Conservation (phyloP, 257 asterid species). For the Solanum appendiculatum region DNA sequence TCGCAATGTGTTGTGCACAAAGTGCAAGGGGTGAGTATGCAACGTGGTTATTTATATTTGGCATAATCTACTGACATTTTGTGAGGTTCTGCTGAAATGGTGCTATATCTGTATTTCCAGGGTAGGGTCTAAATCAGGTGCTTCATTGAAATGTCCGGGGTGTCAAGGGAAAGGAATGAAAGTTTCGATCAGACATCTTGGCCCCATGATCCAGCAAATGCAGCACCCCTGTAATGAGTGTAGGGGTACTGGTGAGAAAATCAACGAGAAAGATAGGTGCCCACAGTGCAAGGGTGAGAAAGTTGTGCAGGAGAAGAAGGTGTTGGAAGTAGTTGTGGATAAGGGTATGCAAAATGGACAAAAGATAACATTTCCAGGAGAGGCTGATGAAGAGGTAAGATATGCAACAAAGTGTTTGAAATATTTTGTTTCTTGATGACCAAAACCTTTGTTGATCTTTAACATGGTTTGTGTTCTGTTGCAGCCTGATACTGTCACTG, state of each 20-base stretch:
- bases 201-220: slow-evolving; percentile 17
- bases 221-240: slow-evolving; percentile 14
- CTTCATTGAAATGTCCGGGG: slow-evolving; percentile 12
- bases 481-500: slow-evolving; percentile 14
- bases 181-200: slow-evolving; percentile 14
- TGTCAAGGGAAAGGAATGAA: slow-evolving; percentile 19
- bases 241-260: slow-evolving; percentile 11
- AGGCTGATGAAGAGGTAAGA: slow-evolving; percentile 15
- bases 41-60: background rate
- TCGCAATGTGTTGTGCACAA: slow-evolving; percentile 14
- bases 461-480: background rate
- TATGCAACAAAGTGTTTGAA: background rate
- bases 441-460: background rate
- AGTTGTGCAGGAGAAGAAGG: slow-evolving; percentile 15
- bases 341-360: slow-evolving; percentile 20
- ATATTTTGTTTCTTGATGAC: background rate
- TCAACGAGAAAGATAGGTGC: slow-evolving; percentile 9
- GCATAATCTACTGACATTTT: background rate
- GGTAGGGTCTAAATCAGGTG: slow-evolving; percentile 13
- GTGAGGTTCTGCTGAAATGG: background rate
- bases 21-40: slow-evolving; percentile 17
- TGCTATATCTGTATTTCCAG: background rate
- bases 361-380: slow-evolving; percentile 15
- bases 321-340: slow-evolving; percentile 12
- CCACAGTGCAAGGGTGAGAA: slow-evolving; percentile 20